Conservation (phyloP, 768 basidiomycete species). For the Lentinula boryana region DNA sequence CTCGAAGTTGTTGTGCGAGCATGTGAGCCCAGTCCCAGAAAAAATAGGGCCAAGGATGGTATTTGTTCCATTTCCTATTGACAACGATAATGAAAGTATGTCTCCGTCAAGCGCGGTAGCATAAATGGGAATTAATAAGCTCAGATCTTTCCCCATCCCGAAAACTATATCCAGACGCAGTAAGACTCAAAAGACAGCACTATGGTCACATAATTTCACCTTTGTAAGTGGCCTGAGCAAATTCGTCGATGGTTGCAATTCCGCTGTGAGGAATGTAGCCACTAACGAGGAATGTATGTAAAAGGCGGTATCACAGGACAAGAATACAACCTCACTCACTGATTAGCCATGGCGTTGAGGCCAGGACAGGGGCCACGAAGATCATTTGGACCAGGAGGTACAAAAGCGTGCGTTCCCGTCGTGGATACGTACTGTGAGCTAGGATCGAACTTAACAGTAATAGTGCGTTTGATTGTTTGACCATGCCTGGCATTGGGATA, state of each 20-base stretch:
- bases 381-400: not conserved
- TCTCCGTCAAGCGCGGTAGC: not conserved
- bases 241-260: not conserved
- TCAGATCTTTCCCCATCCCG: not conserved
- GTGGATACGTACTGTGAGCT: not conserved
- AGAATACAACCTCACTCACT: not conserved
- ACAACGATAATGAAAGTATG: not conserved
- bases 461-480: not conserved
- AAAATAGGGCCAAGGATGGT: too few relatives aligned
- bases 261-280: not conserved
- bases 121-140: not conserved
- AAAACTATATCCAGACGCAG: not conserved
- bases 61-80: not conserved
- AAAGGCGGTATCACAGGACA: not conserved
- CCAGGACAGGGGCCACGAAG: conserved; percentile 20
- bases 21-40: too few relatives aligned
- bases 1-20: conserved; percentile 13
- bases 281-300: not conserved
- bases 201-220: not conserved
- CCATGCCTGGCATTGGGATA: too few relatives aligned
- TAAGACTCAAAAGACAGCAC: not conserved
- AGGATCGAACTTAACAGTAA: not conserved
- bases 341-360: conserved; percentile 23
- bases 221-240: not conserved
- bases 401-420: not conserved